Percentiles rank a stretch among this genome's conserved stretches.
Conservation (phyloP, 768 basidiomycete genomes). For the Mycena rosella region DNA sequence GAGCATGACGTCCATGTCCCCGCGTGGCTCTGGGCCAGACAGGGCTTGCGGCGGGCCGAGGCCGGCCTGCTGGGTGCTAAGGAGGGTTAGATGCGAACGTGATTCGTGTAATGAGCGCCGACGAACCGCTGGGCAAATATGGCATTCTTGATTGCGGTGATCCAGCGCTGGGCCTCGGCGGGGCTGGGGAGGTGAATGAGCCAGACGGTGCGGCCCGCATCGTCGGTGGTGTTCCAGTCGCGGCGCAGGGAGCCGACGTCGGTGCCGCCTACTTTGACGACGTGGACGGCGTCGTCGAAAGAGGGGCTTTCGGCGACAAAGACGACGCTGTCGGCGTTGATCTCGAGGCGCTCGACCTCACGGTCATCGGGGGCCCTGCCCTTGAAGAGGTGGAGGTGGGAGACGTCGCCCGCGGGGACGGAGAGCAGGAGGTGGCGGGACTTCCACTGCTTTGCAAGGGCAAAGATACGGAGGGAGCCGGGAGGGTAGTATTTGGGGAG, state of each 20-base stretch:
- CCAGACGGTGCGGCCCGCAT: constrained; percentile 73
- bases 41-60: constrained; percentile 60
- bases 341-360: constrained; percentile 81
- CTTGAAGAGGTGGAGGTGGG: constrained; percentile 84
- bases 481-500: constrained; percentile 80
- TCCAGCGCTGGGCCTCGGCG: constrained; percentile 80
- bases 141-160: constrained; percentile 76
- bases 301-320: constrained; percentile 71
- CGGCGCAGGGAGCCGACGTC: constrained; percentile 66
- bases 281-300: constrained; percentile 56
- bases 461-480: constrained; percentile 77
- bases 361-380: constrained; percentile 62
- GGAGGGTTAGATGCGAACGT: neutral
- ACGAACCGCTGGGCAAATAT: constrained; percentile 78
- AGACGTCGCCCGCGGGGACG: constrained; percentile 55
- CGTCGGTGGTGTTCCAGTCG: constrained; percentile 57
- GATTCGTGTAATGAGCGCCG: too few species aligned
- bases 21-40: constrained; percentile 71
- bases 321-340: constrained; percentile 82
- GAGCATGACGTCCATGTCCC: constrained; percentile 88
- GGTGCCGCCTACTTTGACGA: constrained; percentile 77
- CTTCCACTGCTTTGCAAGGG: constrained; percentile 63
- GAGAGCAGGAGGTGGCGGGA: constrained; percentile 37
- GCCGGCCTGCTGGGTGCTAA: constrained; percentile 79
- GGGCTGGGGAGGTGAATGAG: constrained; percentile 74